These are phyloP conservation scores for Phascolomyces articulosus DNA, from an alignment of 371 early-diverging fungal species.

Conservation along the genomic window DNA sequence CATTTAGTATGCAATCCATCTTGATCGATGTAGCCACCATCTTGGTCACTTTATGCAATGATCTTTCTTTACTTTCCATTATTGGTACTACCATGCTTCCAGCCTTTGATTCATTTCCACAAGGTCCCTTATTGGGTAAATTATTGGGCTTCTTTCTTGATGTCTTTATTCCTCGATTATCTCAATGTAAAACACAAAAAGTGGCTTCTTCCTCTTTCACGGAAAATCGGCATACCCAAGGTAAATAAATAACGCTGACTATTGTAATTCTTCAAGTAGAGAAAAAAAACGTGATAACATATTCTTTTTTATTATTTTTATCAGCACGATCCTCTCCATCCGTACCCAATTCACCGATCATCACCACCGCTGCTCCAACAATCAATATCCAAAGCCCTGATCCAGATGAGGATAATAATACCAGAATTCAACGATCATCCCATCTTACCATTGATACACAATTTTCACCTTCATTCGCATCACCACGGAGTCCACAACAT, in stretches of 20 bases:
- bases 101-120: conserved; percentile 45
- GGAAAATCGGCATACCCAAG: conserved; percentile 7
- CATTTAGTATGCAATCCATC: conserved; percentile 54
- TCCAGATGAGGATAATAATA: conserved; percentile 13
- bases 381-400: conserved; percentile 50
- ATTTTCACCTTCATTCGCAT: background rate
- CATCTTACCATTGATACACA: conserved; percentile 51
- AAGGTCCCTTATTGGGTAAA: conserved; percentile 35
- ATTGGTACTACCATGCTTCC: conserved; percentile 44
- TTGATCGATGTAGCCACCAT: conserved; percentile 54
- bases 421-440: conserved; percentile 18
- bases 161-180: conserved; percentile 38
- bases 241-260: background rate
- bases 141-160: conserved; percentile 42
- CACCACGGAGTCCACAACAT: background rate
- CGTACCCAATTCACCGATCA: no score
- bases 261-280: no score
- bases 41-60: conserved; percentile 34
- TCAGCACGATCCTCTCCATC: no score
- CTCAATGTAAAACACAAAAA: conserved; percentile 5
- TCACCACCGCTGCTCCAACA: conserved; percentile 26
- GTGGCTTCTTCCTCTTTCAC: background rate
- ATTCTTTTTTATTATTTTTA: no score
- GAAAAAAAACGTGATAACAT: no score
- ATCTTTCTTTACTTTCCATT: conserved; percentile 29